Evolutionary conservation across 1,139 yeast genomes (phyloP), one percentile per base, ranked within the genome.

Genomic region (Pichia norvegensis): DNA sequence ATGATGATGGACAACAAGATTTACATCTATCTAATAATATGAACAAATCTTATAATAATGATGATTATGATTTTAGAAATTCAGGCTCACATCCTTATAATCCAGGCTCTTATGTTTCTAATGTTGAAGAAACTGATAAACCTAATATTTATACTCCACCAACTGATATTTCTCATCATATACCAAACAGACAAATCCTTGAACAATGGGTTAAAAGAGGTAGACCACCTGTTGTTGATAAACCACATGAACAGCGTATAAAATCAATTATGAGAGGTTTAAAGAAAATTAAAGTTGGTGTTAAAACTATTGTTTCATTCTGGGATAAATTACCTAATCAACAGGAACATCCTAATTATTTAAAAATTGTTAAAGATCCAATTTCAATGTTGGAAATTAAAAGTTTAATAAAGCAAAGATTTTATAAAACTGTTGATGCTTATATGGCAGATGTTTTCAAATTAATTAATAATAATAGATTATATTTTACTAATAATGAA

Each of bases 181-280:
- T 51, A 4, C 52, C 60, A 11, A 58, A 52, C 43, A 51, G 52
- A 29, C 57, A 54, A 41, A 46, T 58, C 38, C 52, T 61, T 36
- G 85, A 79, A 51, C 72, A 78, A 45, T 83, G 88, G 53, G 78
- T 79, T 45, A 81, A 86, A 63, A 74, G 97, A 59, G 97, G 97
- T 38, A 78, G 97, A 59, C 97, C 97, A 9, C 97, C 97, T 1
- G 85, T 90, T 45, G 94, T 90, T 47, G 97, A 90, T 64, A 81
- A 85, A 57, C 97, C 97, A 4, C 90, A 84, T 64, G 97, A 92
- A 65, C 88, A 87, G 56, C 74, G 97, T 52, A 88, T 90, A 62
- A 90, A 90, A 64, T 80, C 86, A 52, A 81, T 92, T 38, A 69
- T 90, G 70, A 81, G 95, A 60, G 81, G 79, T 42, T 72, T 92